Percentiles rank a stretch among this genome's conserved stretches.
These are phyloP conservation scores for Talaromyces pinophilus DNA, from an alignment of 2,329 filamentous ascomycete species.

Conservation along the genomic window DNA sequence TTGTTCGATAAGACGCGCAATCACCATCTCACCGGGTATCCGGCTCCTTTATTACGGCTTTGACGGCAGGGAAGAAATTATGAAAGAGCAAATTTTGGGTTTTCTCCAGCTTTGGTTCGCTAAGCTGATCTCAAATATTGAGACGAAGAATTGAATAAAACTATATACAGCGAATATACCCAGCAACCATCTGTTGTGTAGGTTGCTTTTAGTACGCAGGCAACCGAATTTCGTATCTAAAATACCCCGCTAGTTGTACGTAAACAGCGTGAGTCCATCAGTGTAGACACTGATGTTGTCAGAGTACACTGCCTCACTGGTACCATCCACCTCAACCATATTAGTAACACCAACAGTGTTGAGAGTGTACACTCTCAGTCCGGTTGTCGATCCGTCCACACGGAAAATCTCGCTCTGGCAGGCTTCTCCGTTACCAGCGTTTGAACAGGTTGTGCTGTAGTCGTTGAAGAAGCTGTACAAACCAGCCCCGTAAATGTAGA, in stretches of 20 bases:
- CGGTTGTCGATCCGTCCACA: conserved; percentile 40
- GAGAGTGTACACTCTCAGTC: conserved; percentile 48
- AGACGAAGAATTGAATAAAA: not conserved
- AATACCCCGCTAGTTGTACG: conserved; percentile 23
- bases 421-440: conserved; percentile 39
- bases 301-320: conserved; percentile 44
- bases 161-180: conserved; percentile 6
- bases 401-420: conserved; percentile 55
- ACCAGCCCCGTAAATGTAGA: conserved; percentile 53
- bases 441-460: conserved; percentile 50
- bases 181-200: not conserved
- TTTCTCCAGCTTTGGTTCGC: not conserved
- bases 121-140: not conserved
- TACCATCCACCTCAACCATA: conserved; percentile 50
- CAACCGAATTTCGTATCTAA: not conserved
- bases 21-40: not conserved
- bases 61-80: not conserved
- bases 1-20: not conserved
- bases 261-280: conserved; percentile 48
- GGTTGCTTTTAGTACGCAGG: not conserved
- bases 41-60: not conserved
- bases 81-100: not conserved
- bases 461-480: conserved; percentile 59
- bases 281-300: conserved; percentile 53
- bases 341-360: conserved; percentile 51